These are phyloP conservation scores for Epichloe gansuensis DNA, from an alignment of 2,329 filamentous ascomycete genomes.

Conservation along the genomic window DNA sequence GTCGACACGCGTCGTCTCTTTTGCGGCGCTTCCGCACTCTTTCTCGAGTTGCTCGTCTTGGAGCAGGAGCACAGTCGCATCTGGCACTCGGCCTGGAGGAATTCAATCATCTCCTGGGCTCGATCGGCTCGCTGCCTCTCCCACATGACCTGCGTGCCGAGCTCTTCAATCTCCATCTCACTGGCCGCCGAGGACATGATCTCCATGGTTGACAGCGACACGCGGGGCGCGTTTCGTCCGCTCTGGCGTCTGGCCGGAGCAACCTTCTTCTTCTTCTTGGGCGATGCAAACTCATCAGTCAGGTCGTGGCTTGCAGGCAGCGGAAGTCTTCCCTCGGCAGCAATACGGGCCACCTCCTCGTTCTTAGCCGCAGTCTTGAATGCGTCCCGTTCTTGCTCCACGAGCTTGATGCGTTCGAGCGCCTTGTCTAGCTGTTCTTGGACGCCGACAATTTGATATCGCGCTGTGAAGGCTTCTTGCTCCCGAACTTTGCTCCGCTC, in stretches of 20 bases:
- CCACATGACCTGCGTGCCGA: conserved; percentile 40
- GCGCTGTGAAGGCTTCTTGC: conserved; percentile 55
- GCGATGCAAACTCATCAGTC: conserved; percentile 50
- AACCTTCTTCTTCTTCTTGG: conserved; percentile 30
- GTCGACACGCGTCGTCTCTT: conserved; percentile 9
- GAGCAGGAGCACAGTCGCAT: conserved; percentile 53
- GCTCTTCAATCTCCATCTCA: conserved; percentile 46
- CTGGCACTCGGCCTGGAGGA: conserved; percentile 61
- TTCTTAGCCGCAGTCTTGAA: conserved; percentile 60
- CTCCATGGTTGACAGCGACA: conserved; percentile 35
- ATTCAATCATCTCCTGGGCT: conserved; percentile 61
- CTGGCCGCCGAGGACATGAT: conserved; percentile 41
- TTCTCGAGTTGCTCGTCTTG: conserved; percentile 17
- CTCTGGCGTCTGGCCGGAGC: conserved; percentile 12
- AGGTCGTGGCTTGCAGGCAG: conserved; percentile 41
- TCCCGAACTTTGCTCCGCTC: conserved; percentile 48
- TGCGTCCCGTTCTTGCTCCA: conserved; percentile 63
- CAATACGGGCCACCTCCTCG: conserved; percentile 60
- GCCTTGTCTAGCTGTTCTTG: conserved; percentile 56
- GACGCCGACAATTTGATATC: conserved; percentile 50
- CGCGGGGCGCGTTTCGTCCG: conserved; percentile 28
- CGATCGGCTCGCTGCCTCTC: conserved; percentile 52
- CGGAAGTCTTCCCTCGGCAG: conserved; percentile 57
- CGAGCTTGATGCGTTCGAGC: conserved; percentile 47
- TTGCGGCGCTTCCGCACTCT: conserved; percentile 9